Evolutionary conservation across 148 eudicot species (phyloP).

Genomic region (Vaccinium corymbosum): DNA sequence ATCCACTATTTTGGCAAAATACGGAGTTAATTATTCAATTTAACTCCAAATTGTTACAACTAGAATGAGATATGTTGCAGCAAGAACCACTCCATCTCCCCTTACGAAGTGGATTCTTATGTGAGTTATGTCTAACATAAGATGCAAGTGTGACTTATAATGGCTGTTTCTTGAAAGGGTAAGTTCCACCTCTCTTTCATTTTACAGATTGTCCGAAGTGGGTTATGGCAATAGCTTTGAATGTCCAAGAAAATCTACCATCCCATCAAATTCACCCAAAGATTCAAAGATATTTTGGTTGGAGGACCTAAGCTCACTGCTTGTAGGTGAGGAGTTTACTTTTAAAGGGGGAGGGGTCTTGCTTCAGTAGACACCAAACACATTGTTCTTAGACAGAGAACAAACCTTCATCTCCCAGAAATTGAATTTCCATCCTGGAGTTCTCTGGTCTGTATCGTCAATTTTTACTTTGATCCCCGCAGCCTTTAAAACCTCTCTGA

Average conservation of each 20-base stretch:
- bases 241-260: neutral
- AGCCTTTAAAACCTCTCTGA: slow-evolving; percentile 53
- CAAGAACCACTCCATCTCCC: slow-evolving; percentile 5
- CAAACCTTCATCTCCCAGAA: slow-evolving; percentile 99
- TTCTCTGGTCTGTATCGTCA: slow-evolving; percentile 92
- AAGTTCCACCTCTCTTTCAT: neutral
- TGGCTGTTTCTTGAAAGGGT: neutral
- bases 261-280: neutral
- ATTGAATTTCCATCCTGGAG: slow-evolving; percentile 99
- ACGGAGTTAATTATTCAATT: neutral
- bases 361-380: neutral
- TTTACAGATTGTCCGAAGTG: neutral
- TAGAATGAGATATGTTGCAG: neutral
- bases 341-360: neutral
- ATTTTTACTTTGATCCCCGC: slow-evolving; percentile 81
- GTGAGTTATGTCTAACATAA: neutral
- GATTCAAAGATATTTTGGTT: neutral
- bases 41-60: neutral
- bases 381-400: neutral
- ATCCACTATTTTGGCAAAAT: neutral
- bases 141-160: no score
- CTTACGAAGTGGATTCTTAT: neutral
- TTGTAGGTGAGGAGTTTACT: neutral
- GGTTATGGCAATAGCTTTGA: neutral
- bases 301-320: neutral